A percentile compares a stretch with the other conserved stretches of the same genome.
Evolutionary conservation across 2,329 filamentous ascomycete genomes (phyloP).

Genomic region (Graphilbum sp.): DNA sequence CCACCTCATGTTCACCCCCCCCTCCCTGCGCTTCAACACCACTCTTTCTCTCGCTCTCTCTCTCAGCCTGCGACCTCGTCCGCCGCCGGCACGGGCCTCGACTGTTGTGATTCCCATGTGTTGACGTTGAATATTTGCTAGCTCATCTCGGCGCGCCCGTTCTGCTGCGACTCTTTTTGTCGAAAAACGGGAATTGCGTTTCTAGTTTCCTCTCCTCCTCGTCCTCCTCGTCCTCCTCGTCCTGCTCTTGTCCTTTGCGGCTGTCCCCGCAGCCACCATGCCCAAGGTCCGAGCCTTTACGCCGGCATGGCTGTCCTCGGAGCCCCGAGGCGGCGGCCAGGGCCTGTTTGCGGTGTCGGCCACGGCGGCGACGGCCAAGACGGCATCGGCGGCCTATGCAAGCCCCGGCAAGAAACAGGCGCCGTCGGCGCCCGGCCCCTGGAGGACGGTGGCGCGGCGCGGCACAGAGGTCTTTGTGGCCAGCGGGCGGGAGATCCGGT

Average conservation of each 20-base stretch:
- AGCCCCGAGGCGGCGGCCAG: slow-evolving; percentile 60
- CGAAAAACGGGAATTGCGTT: too few species aligned
- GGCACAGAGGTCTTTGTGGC: slow-evolving; percentile 83
- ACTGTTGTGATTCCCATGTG: too few species aligned
- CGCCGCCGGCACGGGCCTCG: too few species aligned
- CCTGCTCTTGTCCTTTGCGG: slow-evolving; percentile 3
- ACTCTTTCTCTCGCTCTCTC: too few species aligned
- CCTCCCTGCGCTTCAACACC: too few species aligned
- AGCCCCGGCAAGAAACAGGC: slow-evolving; percentile 25
- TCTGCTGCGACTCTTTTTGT: too few species aligned
- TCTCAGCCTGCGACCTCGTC: too few species aligned
- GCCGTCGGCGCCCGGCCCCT: slow-evolving; percentile 26
- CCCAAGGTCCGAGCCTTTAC: slow-evolving; percentile 74
- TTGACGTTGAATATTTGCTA: too few species aligned
- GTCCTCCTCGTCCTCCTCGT: neutral
- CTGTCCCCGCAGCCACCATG: slow-evolving; percentile 35
- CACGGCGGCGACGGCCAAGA: slow-evolving; percentile 16
- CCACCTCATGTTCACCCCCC: too few species aligned
- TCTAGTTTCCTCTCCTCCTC: too few species aligned
- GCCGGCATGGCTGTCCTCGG: slow-evolving; percentile 63
- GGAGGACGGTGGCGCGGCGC: slow-evolving; percentile 58
- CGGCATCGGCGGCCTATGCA: slow-evolving; percentile 1
- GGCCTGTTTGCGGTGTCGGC: slow-evolving; percentile 49
- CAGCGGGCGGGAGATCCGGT: slow-evolving; percentile 77
- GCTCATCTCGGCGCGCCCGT: too few species aligned